Evolutionary conservation across 176 grass and related monocot species (phyloP).

Genomic region (Rhynchospora breviuscula): DNA sequence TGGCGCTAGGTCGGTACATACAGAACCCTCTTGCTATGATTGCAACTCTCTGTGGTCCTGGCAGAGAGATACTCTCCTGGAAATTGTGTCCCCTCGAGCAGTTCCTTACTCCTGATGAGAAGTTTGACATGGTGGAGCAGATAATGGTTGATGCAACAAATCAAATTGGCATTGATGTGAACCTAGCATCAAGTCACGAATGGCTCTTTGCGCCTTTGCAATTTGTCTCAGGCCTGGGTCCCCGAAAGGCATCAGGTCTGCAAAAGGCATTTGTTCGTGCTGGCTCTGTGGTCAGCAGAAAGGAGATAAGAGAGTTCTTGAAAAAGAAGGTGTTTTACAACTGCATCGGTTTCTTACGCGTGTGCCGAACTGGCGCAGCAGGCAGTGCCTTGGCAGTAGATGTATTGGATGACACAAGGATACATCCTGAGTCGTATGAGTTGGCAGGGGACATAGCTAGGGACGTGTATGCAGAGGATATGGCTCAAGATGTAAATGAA

Average conservation of each 20-base stretch:
- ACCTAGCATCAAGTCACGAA: slow-evolving; percentile 93
- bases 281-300: slow-evolving; percentile 79
- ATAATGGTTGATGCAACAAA: slow-evolving; percentile 96
- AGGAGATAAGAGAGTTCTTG: slow-evolving; percentile 71
- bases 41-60: slow-evolving; percentile 89
- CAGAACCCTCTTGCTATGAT: slow-evolving; percentile 88
- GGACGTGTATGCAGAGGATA: slow-evolving; percentile 49
- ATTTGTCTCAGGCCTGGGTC: slow-evolving; percentile 79
- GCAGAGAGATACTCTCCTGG: slow-evolving; percentile 95
- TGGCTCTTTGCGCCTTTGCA: slow-evolving; percentile 97
- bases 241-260: slow-evolving; percentile 72
- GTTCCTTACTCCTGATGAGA: slow-evolving; percentile 89
- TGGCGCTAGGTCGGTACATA: slow-evolving; percentile 85
- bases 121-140: slow-evolving; percentile 90
- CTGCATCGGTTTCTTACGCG: slow-evolving; percentile 83
- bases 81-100: slow-evolving; percentile 78
- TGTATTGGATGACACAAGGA: slow-evolving; percentile 94
- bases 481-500: slow-evolving; percentile 54
- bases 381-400: slow-evolving; percentile 76
- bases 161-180: slow-evolving; percentile 84
- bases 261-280: slow-evolving; percentile 84
- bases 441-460: slow-evolving; percentile 86
- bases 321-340: slow-evolving; percentile 91
- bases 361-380: slow-evolving; percentile 68
- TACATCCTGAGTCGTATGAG: slow-evolving; percentile 93